Evolutionary conservation across 257 asterid genomes (phyloP).

Genomic region (Lantana camara): DNA sequence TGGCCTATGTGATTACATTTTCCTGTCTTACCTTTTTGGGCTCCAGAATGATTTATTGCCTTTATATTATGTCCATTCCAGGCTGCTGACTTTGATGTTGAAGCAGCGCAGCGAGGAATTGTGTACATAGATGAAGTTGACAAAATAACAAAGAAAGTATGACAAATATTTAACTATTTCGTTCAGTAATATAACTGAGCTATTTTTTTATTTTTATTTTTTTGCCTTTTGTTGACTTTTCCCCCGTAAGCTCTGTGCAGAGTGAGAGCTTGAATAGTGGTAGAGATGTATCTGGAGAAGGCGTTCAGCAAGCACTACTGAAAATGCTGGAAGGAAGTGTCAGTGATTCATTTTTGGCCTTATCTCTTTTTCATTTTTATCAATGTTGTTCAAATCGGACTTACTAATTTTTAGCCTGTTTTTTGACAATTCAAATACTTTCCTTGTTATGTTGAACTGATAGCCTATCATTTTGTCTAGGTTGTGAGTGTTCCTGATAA

Average conservation of each 20-base stretch:
- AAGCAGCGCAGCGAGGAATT: slow-evolving; percentile 92
- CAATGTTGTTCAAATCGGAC: slow-evolving; percentile 9
- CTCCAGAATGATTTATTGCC: slow-evolving; percentile 8
- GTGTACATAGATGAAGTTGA: slow-evolving; percentile 95
- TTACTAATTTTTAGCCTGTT: too few relatives aligned
- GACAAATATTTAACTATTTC: slow-evolving; percentile 21
- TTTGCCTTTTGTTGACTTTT: slow-evolving; percentile 35
- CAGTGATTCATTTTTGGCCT: slow-evolving; percentile 38
- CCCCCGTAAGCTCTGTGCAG: slow-evolving; percentile 52
- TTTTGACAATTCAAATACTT: background rate
- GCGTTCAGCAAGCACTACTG: slow-evolving; percentile 92
- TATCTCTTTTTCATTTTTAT: slow-evolving; percentile 22
- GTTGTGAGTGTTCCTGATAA: slow-evolving; percentile 83
- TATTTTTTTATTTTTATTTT: too few relatives aligned
- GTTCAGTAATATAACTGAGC: slow-evolving; percentile 4
- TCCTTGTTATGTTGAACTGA: slow-evolving; percentile 16
- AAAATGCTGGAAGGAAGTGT: slow-evolving; percentile 99
- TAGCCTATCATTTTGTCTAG: slow-evolving; percentile 35
- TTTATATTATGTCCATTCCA: slow-evolving; percentile 37
- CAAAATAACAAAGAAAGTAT: slow-evolving; percentile 91
- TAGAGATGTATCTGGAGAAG: slow-evolving; percentile 96
- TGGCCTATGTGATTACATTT: slow-evolving; percentile 9
- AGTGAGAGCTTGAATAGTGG: slow-evolving; percentile 69
- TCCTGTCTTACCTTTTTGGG: slow-evolving; percentile 6
- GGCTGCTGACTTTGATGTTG: slow-evolving; percentile 84